phyloP scores from a whole-genome alignment of 1,284 basidiomycete genomes.

The Cutaneotrichosporon sp. region DNA sequence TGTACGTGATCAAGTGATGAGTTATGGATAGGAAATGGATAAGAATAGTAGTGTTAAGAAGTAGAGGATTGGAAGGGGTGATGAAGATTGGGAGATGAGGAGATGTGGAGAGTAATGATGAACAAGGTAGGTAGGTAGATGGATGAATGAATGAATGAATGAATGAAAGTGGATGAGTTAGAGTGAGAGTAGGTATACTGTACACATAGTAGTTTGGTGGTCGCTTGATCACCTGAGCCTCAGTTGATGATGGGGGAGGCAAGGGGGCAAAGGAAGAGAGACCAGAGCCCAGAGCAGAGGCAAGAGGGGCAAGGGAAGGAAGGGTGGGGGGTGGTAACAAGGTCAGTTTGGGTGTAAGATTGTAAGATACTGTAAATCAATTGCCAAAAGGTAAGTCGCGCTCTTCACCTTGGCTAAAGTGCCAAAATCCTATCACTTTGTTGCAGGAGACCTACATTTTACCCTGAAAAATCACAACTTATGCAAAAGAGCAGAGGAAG shows the following conservation, averaged over 20 bases:
- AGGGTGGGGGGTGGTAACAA: too few relatives aligned
- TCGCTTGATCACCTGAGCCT: not conserved
- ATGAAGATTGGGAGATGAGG: not conserved
- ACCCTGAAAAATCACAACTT: not conserved
- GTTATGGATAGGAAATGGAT: too few relatives aligned
- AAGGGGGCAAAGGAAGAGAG: too few relatives aligned
- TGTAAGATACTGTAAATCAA: not conserved
- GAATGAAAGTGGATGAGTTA: not conserved
- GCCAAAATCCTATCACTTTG: not conserved
- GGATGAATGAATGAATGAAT: not conserved
- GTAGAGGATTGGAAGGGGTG: too few relatives aligned
- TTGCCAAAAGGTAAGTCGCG: not conserved
- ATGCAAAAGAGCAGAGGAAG: not conserved
- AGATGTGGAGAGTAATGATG: not conserved
- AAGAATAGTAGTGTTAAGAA: too few relatives aligned
- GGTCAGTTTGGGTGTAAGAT: too few relatives aligned
- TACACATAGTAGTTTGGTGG: too few relatives aligned
- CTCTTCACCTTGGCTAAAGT: not conserved
- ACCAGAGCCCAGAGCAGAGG: too few relatives aligned
- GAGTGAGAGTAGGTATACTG: not conserved
- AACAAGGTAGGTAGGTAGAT: not conserved
- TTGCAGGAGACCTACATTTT: not conserved
- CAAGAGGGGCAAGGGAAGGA: too few relatives aligned
- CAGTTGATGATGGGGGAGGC: not conserved
- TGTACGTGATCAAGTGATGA: not conserved